Conservation (phyloP, 257 asterid species). For the Solanum corneliomulleri region DNA sequence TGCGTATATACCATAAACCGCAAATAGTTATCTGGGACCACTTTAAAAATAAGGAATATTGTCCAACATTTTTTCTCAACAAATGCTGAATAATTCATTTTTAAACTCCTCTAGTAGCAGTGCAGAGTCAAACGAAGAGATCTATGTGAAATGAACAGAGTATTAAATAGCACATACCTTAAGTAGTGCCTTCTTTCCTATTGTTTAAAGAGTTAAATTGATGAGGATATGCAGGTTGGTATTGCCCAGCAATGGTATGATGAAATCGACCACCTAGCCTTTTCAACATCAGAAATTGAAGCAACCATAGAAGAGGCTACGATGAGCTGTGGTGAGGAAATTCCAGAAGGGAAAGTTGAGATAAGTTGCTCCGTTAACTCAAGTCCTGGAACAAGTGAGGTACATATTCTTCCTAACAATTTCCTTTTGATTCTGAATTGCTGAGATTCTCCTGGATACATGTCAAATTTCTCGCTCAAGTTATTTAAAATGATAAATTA, state of each 20-base stretch:
- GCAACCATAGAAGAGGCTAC: constrained; percentile 16
- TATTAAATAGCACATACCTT: neutral
- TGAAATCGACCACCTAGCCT: constrained; percentile 49
- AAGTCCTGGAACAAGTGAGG: constrained; percentile 99
- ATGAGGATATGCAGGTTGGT: constrained; percentile 41
- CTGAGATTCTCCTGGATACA: neutral
- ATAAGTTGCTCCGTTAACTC: constrained; percentile 55
- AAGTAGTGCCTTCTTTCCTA: neutral
- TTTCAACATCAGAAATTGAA: constrained; percentile 25
- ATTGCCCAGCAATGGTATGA: constrained; percentile 78
- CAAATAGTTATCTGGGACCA: neutral
- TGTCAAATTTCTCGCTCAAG: neutral
- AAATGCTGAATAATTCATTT: neutral
- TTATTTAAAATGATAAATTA: neutral
- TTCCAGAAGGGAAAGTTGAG: constrained; percentile 37
- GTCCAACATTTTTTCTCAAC: neutral
- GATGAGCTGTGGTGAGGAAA: constrained; percentile 4
- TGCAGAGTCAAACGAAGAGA: neutral
- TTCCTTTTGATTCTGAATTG: neutral
- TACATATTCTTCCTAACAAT: constrained; percentile 3
- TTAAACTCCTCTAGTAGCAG: neutral
- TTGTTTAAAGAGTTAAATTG: constrained; percentile 5
- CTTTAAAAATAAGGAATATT: neutral
- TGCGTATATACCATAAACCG: neutral
- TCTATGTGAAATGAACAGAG: neutral